Percentiles rank a stretch among this genome's conserved stretches.
Evolutionary conservation across 75 land plant species (phyloP).

Genomic region (Selaginella moellendorffii): DNA sequence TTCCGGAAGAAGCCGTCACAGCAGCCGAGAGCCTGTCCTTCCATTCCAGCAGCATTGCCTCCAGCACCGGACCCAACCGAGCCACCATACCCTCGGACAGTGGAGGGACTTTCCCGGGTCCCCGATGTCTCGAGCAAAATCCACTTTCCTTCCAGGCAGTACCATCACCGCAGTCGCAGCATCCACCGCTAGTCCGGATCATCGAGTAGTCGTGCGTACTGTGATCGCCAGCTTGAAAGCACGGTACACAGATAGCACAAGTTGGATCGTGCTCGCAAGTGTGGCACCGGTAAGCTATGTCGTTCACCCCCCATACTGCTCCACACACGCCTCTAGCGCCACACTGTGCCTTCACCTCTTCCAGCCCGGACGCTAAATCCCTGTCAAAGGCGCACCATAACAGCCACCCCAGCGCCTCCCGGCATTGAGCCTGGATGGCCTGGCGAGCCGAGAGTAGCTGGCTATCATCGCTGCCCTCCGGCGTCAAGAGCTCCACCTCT

Average conservation of each 20-base stretch:
- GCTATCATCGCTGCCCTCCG: slow-evolving; percentile 8
- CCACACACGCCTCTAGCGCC: slow-evolving; percentile 88
- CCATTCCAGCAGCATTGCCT: slow-evolving; percentile 52
- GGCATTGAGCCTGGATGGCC: slow-evolving; percentile 18
- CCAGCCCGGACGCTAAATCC: neutral
- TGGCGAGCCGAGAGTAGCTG: slow-evolving; percentile 14
- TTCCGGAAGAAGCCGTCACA: slow-evolving; percentile 13
- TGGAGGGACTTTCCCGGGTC: slow-evolving; percentile 66
- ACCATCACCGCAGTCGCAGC: slow-evolving; percentile 95
- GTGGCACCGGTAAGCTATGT: slow-evolving; percentile 77
- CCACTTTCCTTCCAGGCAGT: slow-evolving; percentile 95
- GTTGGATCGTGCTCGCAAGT: slow-evolving; percentile 94
- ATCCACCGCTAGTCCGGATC: slow-evolving; percentile 87
- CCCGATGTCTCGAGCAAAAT: slow-evolving; percentile 81
- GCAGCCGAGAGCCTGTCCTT: slow-evolving; percentile 30
- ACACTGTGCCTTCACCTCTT: slow-evolving; percentile 21
- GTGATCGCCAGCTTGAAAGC: slow-evolving; percentile 81
- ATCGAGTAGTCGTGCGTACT: slow-evolving; percentile 76
- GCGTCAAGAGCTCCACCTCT: slow-evolving; percentile 19
- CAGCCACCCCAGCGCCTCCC: slow-evolving; percentile 61
- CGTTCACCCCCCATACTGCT: slow-evolving; percentile 82
- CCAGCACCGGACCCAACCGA: slow-evolving; percentile 46
- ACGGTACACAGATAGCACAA: slow-evolving; percentile 96
- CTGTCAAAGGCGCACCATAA: slow-evolving; percentile 71
- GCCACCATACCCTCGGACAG: slow-evolving; percentile 27